These are phyloP conservation scores for Mycena polygramma DNA, from an alignment of 768 basidiomycete species.

Conservation along the genomic window DNA sequence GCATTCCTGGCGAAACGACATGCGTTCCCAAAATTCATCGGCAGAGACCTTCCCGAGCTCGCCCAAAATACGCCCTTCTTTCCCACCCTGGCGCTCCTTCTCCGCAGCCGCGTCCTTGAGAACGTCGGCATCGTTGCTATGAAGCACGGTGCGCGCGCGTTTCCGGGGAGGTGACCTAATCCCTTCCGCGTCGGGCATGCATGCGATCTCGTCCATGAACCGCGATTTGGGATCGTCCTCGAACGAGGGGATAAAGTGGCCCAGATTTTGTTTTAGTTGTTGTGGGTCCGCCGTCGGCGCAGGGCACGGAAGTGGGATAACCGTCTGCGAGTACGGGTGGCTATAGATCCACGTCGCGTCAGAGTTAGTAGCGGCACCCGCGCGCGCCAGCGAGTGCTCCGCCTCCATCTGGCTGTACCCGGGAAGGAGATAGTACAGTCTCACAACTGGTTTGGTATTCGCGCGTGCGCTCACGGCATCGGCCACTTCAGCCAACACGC, in stretches of 20 bases:
- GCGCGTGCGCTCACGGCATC: conserved; percentile 50
- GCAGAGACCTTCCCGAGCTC: conserved; percentile 70
- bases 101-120: conserved; percentile 40
- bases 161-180: conserved; percentile 75
- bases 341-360: conserved; percentile 75
- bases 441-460: conserved; percentile 46
- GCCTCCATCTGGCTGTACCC: conserved; percentile 80
- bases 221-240: conserved; percentile 98
- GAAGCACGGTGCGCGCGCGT: conserved; percentile 55
- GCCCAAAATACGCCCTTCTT: conserved; percentile 59
- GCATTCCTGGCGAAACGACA: conserved; percentile 97
- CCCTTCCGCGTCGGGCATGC: conserved; percentile 70
- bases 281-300: conserved; percentile 41
- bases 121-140: conserved; percentile 40
- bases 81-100: conserved; percentile 41
- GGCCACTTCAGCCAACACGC: conserved; percentile 72
- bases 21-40: conserved; percentile 97
- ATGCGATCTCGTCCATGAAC: conserved; percentile 92
- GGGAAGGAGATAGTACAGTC: conserved; percentile 76
- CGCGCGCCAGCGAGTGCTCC: conserved; percentile 62
- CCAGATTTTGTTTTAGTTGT: conserved; percentile 60
- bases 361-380: conserved; percentile 40
- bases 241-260: conserved; percentile 87
- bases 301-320: conserved; percentile 62
- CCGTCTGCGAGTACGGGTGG: conserved; percentile 78